phyloP scores from a whole-genome alignment of 768 basidiomycete species.

The Agrocybe pediades region DNA sequence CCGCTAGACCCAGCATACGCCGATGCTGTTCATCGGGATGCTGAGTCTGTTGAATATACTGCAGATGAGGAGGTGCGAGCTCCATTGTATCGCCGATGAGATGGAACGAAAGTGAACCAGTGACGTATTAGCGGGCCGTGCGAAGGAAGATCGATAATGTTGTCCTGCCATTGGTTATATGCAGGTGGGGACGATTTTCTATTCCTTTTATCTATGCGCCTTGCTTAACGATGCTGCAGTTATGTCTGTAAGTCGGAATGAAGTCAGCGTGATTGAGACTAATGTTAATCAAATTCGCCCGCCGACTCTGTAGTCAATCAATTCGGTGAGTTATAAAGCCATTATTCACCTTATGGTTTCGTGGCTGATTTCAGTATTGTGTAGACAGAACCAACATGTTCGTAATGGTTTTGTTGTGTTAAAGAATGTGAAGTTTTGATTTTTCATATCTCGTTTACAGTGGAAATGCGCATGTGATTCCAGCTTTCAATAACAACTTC shows the following conservation, averaged over 20 bases:
- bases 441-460: constrained; percentile 25
- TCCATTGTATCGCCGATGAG: background rate
- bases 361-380: background rate
- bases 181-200: constrained; percentile 35
- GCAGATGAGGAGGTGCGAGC: constrained; percentile 47
- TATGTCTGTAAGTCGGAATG: constrained; percentile 44
- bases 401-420: constrained; percentile 11
- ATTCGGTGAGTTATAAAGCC: constrained; percentile 35
- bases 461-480: constrained; percentile 57
- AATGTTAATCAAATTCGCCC: constrained; percentile 9
- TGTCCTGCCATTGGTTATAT: constrained; percentile 51
- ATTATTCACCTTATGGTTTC: background rate
- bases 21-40: constrained; percentile 53
- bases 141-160: constrained; percentile 52
- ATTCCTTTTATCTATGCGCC: background rate
- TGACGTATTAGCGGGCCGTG: constrained; percentile 36
- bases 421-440: background rate
- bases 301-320: constrained; percentile 36
- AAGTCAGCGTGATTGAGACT: background rate
- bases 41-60: constrained; percentile 47
- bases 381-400: constrained; percentile 61
- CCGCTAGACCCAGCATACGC: constrained; percentile 46
- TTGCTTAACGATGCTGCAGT: constrained; percentile 23
- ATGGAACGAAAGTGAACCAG: background rate
- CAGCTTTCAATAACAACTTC: constrained; percentile 53